These are phyloP conservation scores for Tolypocladium paradoxum DNA, from an alignment of 2,329 filamentous ascomycete genomes.

Conservation along the genomic window DNA sequence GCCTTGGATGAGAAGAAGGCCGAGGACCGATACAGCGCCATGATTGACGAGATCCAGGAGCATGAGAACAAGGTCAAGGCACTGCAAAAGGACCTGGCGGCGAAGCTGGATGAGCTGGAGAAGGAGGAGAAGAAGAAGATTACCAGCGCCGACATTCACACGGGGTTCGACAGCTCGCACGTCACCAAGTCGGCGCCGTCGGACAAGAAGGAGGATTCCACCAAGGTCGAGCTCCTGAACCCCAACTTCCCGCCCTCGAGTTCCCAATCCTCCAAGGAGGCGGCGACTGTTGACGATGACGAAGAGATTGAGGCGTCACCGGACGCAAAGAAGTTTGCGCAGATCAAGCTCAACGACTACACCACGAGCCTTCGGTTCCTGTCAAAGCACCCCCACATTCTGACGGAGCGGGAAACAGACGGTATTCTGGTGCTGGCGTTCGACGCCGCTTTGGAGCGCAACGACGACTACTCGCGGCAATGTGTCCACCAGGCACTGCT, in stretches of 20 bases:
- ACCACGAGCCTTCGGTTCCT: conserved; percentile 65
- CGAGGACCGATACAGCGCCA: conserved; percentile 59
- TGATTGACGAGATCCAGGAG: conserved; percentile 64
- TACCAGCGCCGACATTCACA: conserved; percentile 81
- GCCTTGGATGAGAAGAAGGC: conserved; percentile 68
- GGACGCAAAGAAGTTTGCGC: conserved; percentile 69
- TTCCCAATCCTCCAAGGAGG: conserved; percentile 4
- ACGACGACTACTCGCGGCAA: conserved; percentile 67
- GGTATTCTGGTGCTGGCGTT: conserved; percentile 87
- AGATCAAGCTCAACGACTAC: conserved; percentile 69
- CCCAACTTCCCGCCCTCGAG: conserved; percentile 33
- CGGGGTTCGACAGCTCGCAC: conserved; percentile 80
- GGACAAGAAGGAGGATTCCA: conserved; percentile 36
- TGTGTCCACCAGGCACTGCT: conserved; percentile 90
- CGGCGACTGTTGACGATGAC: conserved; percentile 47
- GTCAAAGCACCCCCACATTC: conserved; percentile 62
- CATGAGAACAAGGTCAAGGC: conserved; percentile 70
- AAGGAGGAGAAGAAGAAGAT: conserved; percentile 82
- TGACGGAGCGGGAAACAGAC: conserved; percentile 80
- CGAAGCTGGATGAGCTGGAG: conserved; percentile 71
- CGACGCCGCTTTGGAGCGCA: conserved; percentile 68
- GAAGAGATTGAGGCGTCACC: conserved; percentile 66
- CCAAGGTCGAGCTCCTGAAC: conserved; percentile 66
- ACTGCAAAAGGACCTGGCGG: conserved; percentile 63
- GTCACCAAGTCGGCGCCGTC: conserved; percentile 51